Percentiles rank a stretch among this genome's conserved stretches.
These are phyloP conservation scores for Leccinellum luteum DNA, from an alignment of 768 basidiomycete genomes.

Conservation along the genomic window DNA sequence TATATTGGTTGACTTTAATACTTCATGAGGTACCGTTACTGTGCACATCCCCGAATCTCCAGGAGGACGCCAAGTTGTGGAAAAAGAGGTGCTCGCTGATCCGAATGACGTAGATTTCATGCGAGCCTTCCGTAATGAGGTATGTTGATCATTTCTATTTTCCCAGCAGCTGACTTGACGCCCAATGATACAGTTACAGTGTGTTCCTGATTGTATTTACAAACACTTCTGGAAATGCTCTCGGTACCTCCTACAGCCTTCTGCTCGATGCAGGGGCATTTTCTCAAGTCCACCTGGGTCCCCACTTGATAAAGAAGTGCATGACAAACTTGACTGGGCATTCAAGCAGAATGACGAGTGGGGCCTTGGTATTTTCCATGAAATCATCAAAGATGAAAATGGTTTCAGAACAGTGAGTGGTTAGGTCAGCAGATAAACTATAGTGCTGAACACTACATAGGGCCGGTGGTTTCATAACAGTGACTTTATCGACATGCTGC, in stretches of 20 bases:
- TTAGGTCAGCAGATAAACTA: not conserved
- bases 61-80: not conserved
- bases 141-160: not conserved
- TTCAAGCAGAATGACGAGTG: not conserved
- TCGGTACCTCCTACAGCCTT: not conserved
- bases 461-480: not conserved
- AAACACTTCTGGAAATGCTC: not conserved
- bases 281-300: not conserved
- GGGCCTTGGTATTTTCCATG: not conserved
- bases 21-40: not conserved
- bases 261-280: not conserved
- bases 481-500: not conserved
- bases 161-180: not conserved
- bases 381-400: not conserved
- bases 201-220: not conserved
- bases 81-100: not conserved
- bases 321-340: not conserved
- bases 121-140: not conserved
- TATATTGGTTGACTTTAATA: not conserved
- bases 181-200: not conserved
- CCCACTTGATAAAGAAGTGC: not conserved
- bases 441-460: not conserved
- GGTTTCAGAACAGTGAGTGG: not conserved
- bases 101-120: not conserved
- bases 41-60: not conserved